Conservation (phyloP, 2,329 filamentous ascomycete species). For the Ceratocystiopsis minuta region DNA sequence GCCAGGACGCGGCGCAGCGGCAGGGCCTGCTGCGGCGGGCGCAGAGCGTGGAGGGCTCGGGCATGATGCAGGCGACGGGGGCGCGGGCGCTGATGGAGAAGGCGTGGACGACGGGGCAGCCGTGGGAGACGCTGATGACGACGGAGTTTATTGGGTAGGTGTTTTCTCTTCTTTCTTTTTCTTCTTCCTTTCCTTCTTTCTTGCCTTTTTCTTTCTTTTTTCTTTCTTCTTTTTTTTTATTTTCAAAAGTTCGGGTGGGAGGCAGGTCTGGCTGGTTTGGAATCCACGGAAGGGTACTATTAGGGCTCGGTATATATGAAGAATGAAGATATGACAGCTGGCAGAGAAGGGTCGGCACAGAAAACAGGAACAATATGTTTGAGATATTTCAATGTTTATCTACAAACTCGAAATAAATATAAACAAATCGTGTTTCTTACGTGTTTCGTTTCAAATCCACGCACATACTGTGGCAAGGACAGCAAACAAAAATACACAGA, state of each 20-base stretch:
- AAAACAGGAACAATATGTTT: too few species aligned
- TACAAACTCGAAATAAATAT: too few species aligned
- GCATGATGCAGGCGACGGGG: conserved; percentile 55
- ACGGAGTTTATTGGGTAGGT: conserved; percentile 48
- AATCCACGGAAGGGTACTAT: too few species aligned
- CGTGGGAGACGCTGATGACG: conserved; percentile 50
- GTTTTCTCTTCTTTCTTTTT: neutral
- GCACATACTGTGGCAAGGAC: too few species aligned
- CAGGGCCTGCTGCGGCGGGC: conserved; percentile 47
- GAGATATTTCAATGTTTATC: too few species aligned
- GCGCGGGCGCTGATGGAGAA: conserved; percentile 48
- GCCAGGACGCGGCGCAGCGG: conserved; percentile 34
- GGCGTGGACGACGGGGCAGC: conserved; percentile 48
- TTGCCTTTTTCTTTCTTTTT: neutral
- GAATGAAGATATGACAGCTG: too few species aligned
- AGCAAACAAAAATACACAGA: too few species aligned
- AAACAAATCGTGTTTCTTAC: too few species aligned
- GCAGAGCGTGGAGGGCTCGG: conserved; percentile 49
- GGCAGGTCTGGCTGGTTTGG: too few species aligned
- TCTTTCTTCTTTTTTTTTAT: neutral
- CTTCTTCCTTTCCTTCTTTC: neutral
- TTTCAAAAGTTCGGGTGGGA: neutral
- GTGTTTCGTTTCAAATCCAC: too few species aligned
- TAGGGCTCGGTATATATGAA: too few species aligned
- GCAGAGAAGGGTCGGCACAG: too few species aligned